A percentile compares a stretch with the other conserved stretches of the same genome.
Conservation (phyloP, 2,329 filamentous ascomycete genomes). For the Sodiomyces alkalinus region DNA sequence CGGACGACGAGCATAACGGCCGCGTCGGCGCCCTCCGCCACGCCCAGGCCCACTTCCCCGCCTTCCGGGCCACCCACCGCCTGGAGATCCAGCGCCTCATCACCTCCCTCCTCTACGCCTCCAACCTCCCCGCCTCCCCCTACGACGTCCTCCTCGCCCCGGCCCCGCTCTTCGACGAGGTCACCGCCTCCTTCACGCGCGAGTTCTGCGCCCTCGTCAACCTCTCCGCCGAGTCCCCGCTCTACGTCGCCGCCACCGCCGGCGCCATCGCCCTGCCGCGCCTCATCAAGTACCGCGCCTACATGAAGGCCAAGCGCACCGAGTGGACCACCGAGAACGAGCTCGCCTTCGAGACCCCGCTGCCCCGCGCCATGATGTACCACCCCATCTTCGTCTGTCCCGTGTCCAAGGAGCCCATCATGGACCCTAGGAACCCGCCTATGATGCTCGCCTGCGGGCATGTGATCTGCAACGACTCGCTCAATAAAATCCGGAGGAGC, state of each 20-base stretch:
- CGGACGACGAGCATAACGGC: conserved; percentile 38
- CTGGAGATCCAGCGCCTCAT: conserved; percentile 69
- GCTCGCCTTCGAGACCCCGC: conserved; percentile 59
- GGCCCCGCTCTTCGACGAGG: conserved; percentile 59
- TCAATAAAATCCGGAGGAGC: conserved; percentile 67
- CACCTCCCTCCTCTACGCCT: conserved; percentile 63
- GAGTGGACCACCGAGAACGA: conserved; percentile 92
- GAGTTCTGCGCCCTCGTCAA: conserved; percentile 91
- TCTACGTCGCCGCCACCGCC: conserved; percentile 85
- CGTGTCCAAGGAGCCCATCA: conserved; percentile 91
- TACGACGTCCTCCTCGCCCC: conserved; percentile 70
- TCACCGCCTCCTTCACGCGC: conserved; percentile 73
- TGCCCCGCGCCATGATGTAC: conserved; percentile 52
- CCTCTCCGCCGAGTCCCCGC: conserved; percentile 77
- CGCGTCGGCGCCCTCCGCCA: conserved; percentile 57
- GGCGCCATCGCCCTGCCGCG: conserved; percentile 84
- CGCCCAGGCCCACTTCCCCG: conserved; percentile 56
- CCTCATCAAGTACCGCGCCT: conserved; percentile 73
- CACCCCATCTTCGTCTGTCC: conserved; percentile 97
- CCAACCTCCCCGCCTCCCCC: conserved; percentile 61
- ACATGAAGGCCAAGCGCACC: conserved; percentile 77
- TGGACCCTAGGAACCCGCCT: conserved; percentile 78
- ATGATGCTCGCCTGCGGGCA: conserved; percentile 97
- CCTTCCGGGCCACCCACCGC: conserved; percentile 61
- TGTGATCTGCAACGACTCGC: conserved; percentile 73